phyloP scores from a whole-genome alignment of 2,329 filamentous ascomycete species.

The Amesomyces nigricolor region DNA sequence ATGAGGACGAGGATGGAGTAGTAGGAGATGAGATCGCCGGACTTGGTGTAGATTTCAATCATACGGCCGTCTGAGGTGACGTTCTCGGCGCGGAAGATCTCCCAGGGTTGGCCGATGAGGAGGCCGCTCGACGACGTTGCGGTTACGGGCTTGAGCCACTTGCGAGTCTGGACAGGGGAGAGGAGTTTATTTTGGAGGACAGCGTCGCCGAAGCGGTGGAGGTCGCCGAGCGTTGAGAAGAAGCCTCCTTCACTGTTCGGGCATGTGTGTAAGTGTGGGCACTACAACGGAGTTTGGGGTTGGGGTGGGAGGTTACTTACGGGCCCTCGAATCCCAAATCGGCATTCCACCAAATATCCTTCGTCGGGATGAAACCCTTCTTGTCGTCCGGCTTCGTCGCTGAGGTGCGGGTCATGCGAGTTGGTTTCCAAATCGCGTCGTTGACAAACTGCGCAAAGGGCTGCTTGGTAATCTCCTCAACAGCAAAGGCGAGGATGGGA shows the following conservation, averaged over 20 bases:
- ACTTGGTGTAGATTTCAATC: constrained; percentile 44
- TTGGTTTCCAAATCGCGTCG: constrained; percentile 37
- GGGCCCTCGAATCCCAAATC: constrained; percentile 32
- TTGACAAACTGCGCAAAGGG: constrained; percentile 36
- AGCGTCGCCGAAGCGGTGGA: constrained; percentile 37
- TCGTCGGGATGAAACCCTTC: constrained; percentile 34
- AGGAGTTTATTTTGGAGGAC: constrained; percentile 41
- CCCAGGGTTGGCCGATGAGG: constrained; percentile 43
- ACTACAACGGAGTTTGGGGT: not conserved
- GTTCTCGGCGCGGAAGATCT: constrained; percentile 38
- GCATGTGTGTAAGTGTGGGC: not conserved
- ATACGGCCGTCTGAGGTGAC: constrained; percentile 36
- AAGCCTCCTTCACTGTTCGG: constrained; percentile 31
- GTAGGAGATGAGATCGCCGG: constrained; percentile 40
- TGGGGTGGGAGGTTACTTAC: constrained; percentile 26
- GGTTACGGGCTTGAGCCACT: constrained; percentile 41
- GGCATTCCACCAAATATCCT: constrained; percentile 32
- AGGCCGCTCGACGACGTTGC: constrained; percentile 35
- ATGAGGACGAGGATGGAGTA: constrained; percentile 37
- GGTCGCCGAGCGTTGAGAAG: constrained; percentile 38
- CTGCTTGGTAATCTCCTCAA: constrained; percentile 40
- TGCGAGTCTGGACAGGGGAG: constrained; percentile 34
- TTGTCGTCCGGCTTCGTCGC: constrained; percentile 31
- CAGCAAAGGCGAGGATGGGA: constrained; percentile 39
- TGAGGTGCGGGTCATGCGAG: constrained; percentile 39